Evolutionary conservation across 345 rosid genomes (phyloP).

Genomic region (Pistacia integerrima): DNA sequence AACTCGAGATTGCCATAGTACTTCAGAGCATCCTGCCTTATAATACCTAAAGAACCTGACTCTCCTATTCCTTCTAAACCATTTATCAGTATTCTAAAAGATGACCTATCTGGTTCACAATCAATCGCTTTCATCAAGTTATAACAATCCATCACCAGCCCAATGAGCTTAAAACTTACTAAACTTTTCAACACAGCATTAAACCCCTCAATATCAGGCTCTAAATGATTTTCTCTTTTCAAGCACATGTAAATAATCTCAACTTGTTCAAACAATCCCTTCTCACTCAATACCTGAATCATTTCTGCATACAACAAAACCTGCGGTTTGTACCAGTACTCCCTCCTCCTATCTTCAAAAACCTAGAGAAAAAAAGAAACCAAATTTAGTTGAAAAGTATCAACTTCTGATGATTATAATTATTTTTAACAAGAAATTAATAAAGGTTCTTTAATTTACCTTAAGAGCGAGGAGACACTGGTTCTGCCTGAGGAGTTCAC

Average conservation of each 20-base stretch:
- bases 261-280: conserved; percentile 51
- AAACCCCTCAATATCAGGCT: conserved; percentile 55
- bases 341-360: conserved; percentile 67
- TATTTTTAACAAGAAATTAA: neutral
- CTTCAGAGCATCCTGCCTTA: conserved; percentile 61
- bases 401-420: neutral
- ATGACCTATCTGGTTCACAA: conserved; percentile 67
- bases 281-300: conserved; percentile 50
- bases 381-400: neutral
- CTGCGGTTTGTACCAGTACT: conserved; percentile 75
- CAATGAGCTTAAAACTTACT: conserved; percentile 41
- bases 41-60: conserved; percentile 35
- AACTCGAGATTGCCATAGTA: conserved; percentile 65
- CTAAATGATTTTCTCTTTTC: conserved; percentile 48
- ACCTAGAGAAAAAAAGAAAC: conserved; percentile 37
- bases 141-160: conserved; percentile 59
- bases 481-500: conserved; percentile 77
- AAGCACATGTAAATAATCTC: conserved; percentile 40
- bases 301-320: conserved; percentile 59
- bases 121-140: conserved; percentile 56
- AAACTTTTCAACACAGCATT: conserved; percentile 51
- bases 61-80: conserved; percentile 63
- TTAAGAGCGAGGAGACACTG: conserved; percentile 61
- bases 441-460: conserved; percentile 21
- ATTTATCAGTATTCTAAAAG: conserved; percentile 53